Percentiles rank a stretch among this genome's conserved stretches.
Conservation (phyloP, 495 filamentous ascomycete genomes). For the Trypethelium eluteriae region DNA sequence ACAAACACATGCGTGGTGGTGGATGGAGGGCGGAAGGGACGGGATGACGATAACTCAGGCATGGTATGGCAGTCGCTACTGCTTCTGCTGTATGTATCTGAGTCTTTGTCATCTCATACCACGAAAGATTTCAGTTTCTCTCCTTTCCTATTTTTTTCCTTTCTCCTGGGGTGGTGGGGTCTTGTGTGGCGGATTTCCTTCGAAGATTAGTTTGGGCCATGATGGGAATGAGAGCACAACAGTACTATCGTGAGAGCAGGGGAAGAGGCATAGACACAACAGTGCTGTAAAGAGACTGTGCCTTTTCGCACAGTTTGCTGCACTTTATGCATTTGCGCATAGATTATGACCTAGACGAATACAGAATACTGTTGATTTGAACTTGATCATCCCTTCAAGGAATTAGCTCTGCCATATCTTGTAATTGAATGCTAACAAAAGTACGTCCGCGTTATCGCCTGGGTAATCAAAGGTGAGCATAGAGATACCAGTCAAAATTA, state of each 20-base stretch:
- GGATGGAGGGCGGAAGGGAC: not conserved
- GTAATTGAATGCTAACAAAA: no score
- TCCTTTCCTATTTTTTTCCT: not conserved
- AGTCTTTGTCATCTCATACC: no score
- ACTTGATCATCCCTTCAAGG: no score
- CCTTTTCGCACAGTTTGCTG: not conserved
- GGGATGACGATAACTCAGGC: no score
- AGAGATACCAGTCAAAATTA: no score
- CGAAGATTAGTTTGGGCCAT: not conserved
- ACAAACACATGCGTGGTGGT: not conserved
- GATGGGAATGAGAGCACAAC: not conserved
- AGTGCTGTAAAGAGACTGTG: not conserved
- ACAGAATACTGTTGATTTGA: not conserved
- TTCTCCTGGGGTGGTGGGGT: no score
- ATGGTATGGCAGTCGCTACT: not conserved
- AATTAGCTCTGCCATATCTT: no score
- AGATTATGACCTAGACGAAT: not conserved
- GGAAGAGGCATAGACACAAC: not conserved
- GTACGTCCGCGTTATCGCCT: no score
- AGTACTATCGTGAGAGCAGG: not conserved
- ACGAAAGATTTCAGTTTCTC: not conserved
- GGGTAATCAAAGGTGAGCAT: no score
- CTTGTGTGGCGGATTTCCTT: not conserved
- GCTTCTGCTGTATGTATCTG: not conserved
- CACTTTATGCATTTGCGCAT: not conserved